Evolutionary conservation across 345 rosid genomes (phyloP).

Genomic region (Triadica sebifera): DNA sequence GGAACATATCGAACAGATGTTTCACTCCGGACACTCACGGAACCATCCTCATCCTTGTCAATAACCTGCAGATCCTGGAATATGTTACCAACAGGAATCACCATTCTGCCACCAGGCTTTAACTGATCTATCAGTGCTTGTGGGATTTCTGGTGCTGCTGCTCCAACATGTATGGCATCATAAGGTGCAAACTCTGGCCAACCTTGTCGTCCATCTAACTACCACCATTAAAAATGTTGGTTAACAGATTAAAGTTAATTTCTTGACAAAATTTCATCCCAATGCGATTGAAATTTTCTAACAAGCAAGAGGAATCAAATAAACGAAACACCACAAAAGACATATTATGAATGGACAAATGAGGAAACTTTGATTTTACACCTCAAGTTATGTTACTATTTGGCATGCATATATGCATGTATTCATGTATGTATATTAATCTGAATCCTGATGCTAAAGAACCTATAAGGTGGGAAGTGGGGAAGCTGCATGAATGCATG

Average conservation of each 20-base stretch:
- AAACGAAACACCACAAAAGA: not conserved
- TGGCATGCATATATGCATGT: not conserved
- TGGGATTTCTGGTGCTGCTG: constrained; percentile 90
- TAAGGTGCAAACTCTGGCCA: constrained; percentile 84
- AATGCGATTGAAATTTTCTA: not conserved
- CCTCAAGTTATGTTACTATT: not conserved
- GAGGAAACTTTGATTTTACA: not conserved
- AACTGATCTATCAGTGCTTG: constrained; percentile 82
- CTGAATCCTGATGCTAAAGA: not conserved
- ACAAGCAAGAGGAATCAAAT: not conserved
- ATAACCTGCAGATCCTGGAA: constrained; percentile 80
- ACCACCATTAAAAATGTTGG: not conserved
- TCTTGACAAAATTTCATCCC: not conserved
- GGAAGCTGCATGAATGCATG: not conserved
- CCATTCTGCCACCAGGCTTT: constrained; percentile 97
- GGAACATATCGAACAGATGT: constrained; percentile 88
- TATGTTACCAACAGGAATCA: constrained; percentile 84
- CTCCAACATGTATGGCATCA: constrained; percentile 97
- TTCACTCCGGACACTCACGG: constrained; percentile 54
- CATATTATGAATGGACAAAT: not conserved
- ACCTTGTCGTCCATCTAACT: constrained; percentile 97
- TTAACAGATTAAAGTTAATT: not conserved
- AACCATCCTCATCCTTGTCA: constrained; percentile 73
- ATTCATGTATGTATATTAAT: not conserved
- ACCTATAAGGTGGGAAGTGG: not conserved